Conservation (phyloP, 805 yeast species). For the Ogataea ramenticola region DNA sequence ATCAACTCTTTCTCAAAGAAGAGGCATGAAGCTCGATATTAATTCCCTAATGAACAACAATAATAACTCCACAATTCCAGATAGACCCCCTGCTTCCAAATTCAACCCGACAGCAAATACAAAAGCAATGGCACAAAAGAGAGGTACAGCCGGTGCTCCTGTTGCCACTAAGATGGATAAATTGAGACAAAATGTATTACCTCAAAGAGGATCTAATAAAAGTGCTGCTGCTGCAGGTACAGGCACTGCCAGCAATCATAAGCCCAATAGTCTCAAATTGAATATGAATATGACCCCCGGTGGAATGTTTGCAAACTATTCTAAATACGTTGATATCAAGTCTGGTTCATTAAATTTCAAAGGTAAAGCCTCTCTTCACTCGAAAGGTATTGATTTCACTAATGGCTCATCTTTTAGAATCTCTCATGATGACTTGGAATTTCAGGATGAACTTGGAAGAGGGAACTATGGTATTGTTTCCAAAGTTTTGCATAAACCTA, state of each 20-base stretch:
- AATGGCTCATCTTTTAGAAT: conserved; percentile 84
- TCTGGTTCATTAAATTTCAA: conserved; percentile 89
- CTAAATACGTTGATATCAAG: conserved; percentile 84
- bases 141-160: too few species aligned
- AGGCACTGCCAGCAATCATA: conserved; percentile 13
- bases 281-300: conserved; percentile 28
- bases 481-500: conserved; percentile 88
- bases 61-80: background rate
- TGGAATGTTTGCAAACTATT: conserved; percentile 75
- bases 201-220: conserved; percentile 12
- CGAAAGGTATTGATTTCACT: conserved; percentile 86
- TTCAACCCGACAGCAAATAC: background rate
- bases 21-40: conserved; percentile 47
- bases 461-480: conserved; percentile 97
- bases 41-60: conserved; percentile 6
- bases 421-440: conserved; percentile 74
- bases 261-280: conserved; percentile 16
- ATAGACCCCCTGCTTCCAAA: background rate
- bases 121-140: background rate
- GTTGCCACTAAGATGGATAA: conserved; percentile 8
- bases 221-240: conserved; percentile 9
- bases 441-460: conserved; percentile 82
- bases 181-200: conserved; percentile 17
- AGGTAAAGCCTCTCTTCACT: conserved; percentile 87
- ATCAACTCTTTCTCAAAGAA: conserved; percentile 43